A percentile compares a stretch with the other conserved stretches of the same genome.
Conservation (phyloP, 768 basidiomycete species). For the Mycena vitilis region DNA sequence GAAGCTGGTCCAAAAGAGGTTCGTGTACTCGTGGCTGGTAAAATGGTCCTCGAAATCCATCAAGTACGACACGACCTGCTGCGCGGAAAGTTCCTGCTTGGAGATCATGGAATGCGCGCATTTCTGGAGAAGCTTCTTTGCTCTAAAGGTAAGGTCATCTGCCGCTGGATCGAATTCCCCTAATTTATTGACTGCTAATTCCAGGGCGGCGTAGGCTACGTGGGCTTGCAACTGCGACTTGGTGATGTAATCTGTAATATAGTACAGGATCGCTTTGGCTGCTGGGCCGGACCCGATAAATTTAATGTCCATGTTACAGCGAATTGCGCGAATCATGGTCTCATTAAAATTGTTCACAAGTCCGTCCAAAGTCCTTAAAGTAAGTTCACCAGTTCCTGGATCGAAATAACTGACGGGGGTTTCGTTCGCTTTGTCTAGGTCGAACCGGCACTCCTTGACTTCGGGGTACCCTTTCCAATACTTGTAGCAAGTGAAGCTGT, state of each 20-base stretch:
- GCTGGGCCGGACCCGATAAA: slow-evolving; percentile 38
- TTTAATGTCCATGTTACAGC: slow-evolving; percentile 34
- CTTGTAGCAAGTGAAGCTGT: neutral
- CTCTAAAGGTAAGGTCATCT: neutral
- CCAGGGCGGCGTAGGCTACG: slow-evolving; percentile 27
- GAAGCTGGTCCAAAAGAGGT: slow-evolving; percentile 39
- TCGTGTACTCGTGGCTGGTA: slow-evolving; percentile 39
- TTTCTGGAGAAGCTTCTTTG: slow-evolving; percentile 40
- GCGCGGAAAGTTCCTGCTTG: neutral
- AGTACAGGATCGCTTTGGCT: slow-evolving; percentile 46
- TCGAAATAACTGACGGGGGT: neutral
- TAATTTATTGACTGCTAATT: slow-evolving; percentile 30
- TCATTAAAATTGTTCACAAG: slow-evolving; percentile 21
- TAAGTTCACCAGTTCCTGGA: neutral
- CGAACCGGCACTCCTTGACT: slow-evolving; percentile 13
- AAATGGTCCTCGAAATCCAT: slow-evolving; percentile 10
- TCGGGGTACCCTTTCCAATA: neutral
- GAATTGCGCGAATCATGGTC: slow-evolving; percentile 24
- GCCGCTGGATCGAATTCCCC: slow-evolving; percentile 19
- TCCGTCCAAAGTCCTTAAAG: neutral
- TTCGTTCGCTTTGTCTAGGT: slow-evolving; percentile 9
- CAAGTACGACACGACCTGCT: neutral
- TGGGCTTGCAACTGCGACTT: slow-evolving; percentile 40
- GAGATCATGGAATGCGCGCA: neutral
- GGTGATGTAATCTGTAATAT: slow-evolving; percentile 51